Evolutionary conservation across 768 basidiomycete genomes (phyloP), one percentile per base, ranked within the genome.

Genomic region (Rickenella mellea): DNA sequence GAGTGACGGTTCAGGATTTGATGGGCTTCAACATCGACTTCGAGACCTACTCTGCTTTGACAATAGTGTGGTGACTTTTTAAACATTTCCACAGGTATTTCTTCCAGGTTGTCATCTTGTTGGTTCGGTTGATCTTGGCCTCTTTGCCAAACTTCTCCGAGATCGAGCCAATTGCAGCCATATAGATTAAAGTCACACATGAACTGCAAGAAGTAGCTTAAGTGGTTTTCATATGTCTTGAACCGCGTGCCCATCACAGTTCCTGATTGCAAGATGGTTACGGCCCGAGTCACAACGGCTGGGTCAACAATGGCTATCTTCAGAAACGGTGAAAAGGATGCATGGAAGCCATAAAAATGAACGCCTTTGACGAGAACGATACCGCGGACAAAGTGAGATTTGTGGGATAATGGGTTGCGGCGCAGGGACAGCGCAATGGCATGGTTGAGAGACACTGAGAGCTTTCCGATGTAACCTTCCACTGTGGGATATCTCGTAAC

Each of bases 141-240:
- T 14, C 85, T 75, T 52, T 77, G 70, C 63, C 76, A 74, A n/a
- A 70, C 77, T 39, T 80, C 69, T 32, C 68, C 69, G 3, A 94
- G 62, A 44, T 94, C 79, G 33, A 97, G 68, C 76, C 82, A 87
- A 1, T 88, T 91, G 59, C 93, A 97, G 2, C 94, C 94, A 52
- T 92, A 94, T 20, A 98, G 69, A 44, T 89, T 90, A 55, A 87
- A 92, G 63, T 99, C 94, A 59, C 82, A 83, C 74, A 97, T 72
- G 64, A 97, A 96, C 63, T 97, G 93, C 27, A 97, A 69, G 20
- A 78, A 63, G 59, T 78, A 96, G 55, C 79, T 83, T 55, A 98
- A 69, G 64, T 99, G 94, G 47, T 81, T 86, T 61, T 98, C 96
- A 58, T 79, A 96, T 9, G 88, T 73, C 36, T 71, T 69, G 62